These are phyloP conservation scores for Coemansia asiatica DNA, from an alignment of 192 early-diverging fungal genomes.

Conservation along the genomic window DNA sequence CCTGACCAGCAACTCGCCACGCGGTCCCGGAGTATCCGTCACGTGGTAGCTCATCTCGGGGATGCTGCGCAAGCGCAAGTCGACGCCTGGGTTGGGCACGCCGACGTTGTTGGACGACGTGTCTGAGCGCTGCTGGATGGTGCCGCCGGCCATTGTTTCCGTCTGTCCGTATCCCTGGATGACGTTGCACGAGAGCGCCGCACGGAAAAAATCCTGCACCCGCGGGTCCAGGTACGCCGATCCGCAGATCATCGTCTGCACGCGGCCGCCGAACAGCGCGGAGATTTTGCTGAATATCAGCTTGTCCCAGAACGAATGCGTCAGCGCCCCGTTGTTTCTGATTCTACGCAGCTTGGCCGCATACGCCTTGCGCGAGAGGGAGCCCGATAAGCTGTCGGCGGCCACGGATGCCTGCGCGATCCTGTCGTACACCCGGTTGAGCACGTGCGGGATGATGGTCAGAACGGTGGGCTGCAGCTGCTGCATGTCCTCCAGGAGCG, in stretches of 20 bases:
- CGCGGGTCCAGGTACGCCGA: constrained; percentile 74
- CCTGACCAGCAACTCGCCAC: constrained; percentile 83
- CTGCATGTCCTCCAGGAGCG: constrained; percentile 73
- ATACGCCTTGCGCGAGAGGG: constrained; percentile 60
- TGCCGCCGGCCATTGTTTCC: constrained; percentile 59
- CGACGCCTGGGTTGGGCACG: constrained; percentile 60
- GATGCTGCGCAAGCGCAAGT: constrained; percentile 81
- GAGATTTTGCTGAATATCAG: constrained; percentile 65
- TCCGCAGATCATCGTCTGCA: constrained; percentile 71
- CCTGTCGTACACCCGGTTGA: constrained; percentile 76
- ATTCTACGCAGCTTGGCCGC: constrained; percentile 20
- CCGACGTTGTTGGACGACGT: constrained; percentile 68
- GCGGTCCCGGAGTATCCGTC: constrained; percentile 70
- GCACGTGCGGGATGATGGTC: constrained; percentile 14
- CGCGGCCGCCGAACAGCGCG: constrained; percentile 21
- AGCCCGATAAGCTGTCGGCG: constrained; percentile 56
- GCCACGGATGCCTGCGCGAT: constrained; percentile 57
- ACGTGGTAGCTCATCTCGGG: constrained; percentile 79
- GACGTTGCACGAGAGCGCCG: constrained; percentile 63
- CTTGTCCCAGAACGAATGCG: constrained; percentile 74
- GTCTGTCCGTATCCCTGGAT: constrained; percentile 88
- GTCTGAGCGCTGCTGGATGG: constrained; percentile 55
- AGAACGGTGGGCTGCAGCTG: constrained; percentile 73
- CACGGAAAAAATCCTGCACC: constrained; percentile 71
- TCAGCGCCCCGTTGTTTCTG: constrained; percentile 58